Evolutionary conservation across 23 red algal genomes (phyloP).

Genomic region (Gracilaria domingensis): DNA sequence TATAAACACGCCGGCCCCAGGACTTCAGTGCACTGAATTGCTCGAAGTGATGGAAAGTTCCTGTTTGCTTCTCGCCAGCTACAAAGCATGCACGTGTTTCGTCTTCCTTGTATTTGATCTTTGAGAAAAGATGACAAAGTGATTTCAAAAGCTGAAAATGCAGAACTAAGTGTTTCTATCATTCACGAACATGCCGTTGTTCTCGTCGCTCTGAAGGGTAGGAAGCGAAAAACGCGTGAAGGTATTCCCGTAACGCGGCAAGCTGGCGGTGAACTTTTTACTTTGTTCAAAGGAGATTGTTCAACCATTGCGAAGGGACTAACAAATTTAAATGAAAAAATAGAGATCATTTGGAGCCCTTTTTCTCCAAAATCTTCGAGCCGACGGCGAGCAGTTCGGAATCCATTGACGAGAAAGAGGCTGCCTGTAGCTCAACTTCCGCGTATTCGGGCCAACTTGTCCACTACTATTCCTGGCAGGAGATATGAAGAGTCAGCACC

Average conservation of each 20-base stretch:
- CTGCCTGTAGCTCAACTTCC: too few species aligned
- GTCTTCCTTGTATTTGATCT: not conserved
- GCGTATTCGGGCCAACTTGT: not conserved
- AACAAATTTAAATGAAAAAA: conserved; percentile 19
- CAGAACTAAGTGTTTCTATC: not conserved
- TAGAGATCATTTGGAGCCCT: not conserved
- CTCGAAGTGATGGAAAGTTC: too few species aligned
- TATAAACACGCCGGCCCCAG: not conserved
- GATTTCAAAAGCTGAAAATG: not conserved
- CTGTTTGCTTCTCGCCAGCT: not conserved
- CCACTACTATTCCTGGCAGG: not conserved
- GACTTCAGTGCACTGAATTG: too few species aligned
- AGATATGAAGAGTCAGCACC: conserved; percentile 65
- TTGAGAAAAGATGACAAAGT: not conserved
- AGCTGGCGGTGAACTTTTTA: not conserved
- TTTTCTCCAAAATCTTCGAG: not conserved
- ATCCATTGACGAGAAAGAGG: too few species aligned
- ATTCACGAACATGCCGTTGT: not conserved
- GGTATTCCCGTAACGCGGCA: too few species aligned
- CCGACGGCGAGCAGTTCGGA: not conserved
- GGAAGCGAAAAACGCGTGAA: too few species aligned
- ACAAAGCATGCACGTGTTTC: not conserved
- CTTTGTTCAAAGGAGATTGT: too few species aligned
- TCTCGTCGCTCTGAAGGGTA: not conserved
- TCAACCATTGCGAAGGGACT: too few species aligned